phyloP scores from a whole-genome alignment of 345 rosid species.

The Gossypioides kirkii region DNA sequence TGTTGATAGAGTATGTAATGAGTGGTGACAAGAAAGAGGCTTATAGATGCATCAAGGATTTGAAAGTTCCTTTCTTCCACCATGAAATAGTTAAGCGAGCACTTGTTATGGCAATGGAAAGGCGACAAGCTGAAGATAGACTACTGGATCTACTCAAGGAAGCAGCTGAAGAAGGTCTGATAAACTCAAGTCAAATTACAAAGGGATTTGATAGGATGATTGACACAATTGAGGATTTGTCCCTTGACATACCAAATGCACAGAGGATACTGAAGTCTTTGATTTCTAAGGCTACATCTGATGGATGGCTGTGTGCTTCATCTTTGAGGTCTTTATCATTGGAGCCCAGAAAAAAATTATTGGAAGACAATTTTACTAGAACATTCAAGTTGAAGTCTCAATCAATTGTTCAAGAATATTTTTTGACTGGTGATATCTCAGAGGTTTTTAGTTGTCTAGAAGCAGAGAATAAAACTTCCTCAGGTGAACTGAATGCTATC shows the following conservation, averaged over 20 bases:
- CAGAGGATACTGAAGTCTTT: slow-evolving; percentile 42
- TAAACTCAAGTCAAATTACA: slow-evolving; percentile 68
- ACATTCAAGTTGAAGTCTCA: slow-evolving; percentile 59
- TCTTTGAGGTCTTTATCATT: slow-evolving; percentile 51
- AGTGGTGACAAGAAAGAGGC: slow-evolving; percentile 83
- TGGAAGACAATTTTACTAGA: slow-evolving; percentile 38
- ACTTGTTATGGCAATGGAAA: slow-evolving; percentile 73
- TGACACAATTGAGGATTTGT: slow-evolving; percentile 63
- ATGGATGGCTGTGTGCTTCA: slow-evolving; percentile 84
- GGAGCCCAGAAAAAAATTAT: slow-evolving; percentile 27
- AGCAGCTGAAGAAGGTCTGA: slow-evolving; percentile 60
- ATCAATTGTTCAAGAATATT: slow-evolving; percentile 66
- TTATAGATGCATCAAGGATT: slow-evolving; percentile 64
- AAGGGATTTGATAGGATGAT: slow-evolving; percentile 77
- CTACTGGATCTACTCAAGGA: slow-evolving; percentile 60
- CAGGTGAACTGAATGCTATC: slow-evolving; percentile 53
- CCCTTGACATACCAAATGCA: slow-evolving; percentile 81
- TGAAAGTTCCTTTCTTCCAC: slow-evolving; percentile 81
- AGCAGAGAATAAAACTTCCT: slow-evolving; percentile 38
- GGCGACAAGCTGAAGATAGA: slow-evolving; percentile 42
- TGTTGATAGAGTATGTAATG: slow-evolving; percentile 55
- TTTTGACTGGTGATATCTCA: slow-evolving; percentile 55
- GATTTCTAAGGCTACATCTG: slow-evolving; percentile 76
- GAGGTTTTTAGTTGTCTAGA: slow-evolving; percentile 65
- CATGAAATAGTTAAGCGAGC: slow-evolving; percentile 84